A percentile compares a stretch with the other conserved stretches of the same genome.
Evolutionary conservation across 208 protist species (phyloP).

Genomic region (Giardia duodenalis): DNA sequence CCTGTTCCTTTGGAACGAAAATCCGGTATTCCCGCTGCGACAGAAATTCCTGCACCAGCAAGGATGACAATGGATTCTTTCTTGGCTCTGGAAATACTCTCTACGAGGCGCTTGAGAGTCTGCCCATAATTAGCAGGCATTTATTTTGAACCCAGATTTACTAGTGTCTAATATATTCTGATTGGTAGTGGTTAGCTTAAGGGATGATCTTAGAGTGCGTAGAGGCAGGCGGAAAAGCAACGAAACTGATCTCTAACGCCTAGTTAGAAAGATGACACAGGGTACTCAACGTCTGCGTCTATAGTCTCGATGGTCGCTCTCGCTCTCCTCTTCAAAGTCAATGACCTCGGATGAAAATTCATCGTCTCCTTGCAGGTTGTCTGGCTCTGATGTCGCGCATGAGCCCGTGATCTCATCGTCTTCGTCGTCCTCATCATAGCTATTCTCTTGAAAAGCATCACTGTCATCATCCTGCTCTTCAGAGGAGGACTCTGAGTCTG

Average conservation of each 20-base stretch:
- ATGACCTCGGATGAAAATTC: background rate
- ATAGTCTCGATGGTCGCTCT: background rate
- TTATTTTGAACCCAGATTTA: too few relatives aligned
- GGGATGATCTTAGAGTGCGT: too few relatives aligned
- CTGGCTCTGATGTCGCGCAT: background rate
- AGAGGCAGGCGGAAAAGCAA: too few relatives aligned
- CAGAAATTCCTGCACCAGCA: conserved; percentile 39
- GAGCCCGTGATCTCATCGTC: background rate
- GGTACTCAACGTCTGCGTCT: background rate
- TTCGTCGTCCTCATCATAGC: background rate
- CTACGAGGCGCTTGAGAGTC: too few relatives aligned
- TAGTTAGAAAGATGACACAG: too few relatives aligned
- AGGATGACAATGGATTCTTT: conserved; percentile 28
- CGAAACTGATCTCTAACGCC: too few relatives aligned
- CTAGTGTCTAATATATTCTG: too few relatives aligned
- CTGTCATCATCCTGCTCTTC: background rate
- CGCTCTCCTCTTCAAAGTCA: background rate
- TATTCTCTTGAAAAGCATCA: background rate
- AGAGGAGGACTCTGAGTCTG: background rate
- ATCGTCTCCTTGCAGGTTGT: background rate
- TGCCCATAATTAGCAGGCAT: too few relatives aligned
- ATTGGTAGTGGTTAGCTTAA: too few relatives aligned
- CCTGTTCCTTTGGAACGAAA: conserved; percentile 45
- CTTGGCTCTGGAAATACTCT: too few relatives aligned
- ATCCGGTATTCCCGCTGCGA: conserved; percentile 40